A percentile compares a stretch with the other conserved stretches of the same genome.
Conservation (phyloP, 2,329 filamentous ascomycete genomes). For the Calonectria montana region DNA sequence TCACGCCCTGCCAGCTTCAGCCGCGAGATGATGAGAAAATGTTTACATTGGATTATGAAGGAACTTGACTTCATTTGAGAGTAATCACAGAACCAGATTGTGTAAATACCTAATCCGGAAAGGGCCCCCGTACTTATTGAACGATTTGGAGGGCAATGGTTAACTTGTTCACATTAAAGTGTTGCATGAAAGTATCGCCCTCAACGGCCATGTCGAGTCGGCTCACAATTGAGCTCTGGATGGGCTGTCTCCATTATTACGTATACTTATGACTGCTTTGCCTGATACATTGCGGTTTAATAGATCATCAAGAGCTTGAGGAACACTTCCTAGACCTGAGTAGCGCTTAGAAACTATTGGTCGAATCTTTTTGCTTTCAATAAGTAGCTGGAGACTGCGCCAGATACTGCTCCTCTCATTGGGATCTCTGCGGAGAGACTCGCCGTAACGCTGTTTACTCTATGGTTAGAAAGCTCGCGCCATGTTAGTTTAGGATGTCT, state of each 20-base stretch:
- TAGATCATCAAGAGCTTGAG: constrained; percentile 63
- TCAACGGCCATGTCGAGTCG: no score
- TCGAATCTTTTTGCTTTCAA: constrained; percentile 59
- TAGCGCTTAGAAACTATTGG: constrained; percentile 65
- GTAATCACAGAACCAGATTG: neutral
- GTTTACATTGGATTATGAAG: neutral
- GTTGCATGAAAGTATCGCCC: no score
- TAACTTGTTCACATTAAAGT: neutral
- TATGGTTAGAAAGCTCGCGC: neutral
- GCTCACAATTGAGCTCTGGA: constrained; percentile 19
- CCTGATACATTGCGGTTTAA: constrained; percentile 63
- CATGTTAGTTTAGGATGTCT: no score
- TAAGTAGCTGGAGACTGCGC: constrained; percentile 60
- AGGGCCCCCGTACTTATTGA: neutral
- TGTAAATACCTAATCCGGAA: neutral
- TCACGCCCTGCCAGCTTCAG: neutral
- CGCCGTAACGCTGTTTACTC: constrained; percentile 62
- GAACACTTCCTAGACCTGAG: constrained; percentile 60
- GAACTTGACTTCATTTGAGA: neutral
- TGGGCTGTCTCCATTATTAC: neutral
- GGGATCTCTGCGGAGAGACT: constrained; percentile 63
- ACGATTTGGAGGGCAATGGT: neutral
- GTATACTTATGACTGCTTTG: constrained; percentile 63
- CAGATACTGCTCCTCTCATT: constrained; percentile 60
- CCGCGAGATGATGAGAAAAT: neutral